phyloP scores from a whole-genome alignment of 31 red algal genomes.

The Odonthalia washingtoniensis region DNA sequence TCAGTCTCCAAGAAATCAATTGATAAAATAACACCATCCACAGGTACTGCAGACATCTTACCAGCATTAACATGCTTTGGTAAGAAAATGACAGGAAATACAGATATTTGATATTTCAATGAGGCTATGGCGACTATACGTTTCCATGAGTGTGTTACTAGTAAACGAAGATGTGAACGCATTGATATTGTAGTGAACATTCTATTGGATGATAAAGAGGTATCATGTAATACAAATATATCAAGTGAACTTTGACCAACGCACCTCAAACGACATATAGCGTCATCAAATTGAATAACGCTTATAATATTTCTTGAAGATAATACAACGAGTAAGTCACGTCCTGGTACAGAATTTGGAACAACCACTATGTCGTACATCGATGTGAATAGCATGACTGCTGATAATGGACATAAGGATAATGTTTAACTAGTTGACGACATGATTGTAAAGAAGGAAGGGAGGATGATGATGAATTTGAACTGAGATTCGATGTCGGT shows the following conservation, averaged over 20 bases:
- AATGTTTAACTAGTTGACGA: conserved; percentile 55
- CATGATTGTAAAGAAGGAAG: conserved; percentile 43
- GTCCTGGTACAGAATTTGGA: conserved; percentile 42
- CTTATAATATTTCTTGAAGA: conserved; percentile 29
- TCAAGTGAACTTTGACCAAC: conserved; percentile 19
- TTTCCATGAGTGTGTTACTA: conserved; percentile 66
- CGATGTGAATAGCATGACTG: conserved; percentile 42
- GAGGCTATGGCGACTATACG: conserved; percentile 63
- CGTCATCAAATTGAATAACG: conserved; percentile 66
- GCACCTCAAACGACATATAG: conserved; percentile 31
- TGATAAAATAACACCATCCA: conserved; percentile 59
- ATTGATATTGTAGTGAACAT: no score
- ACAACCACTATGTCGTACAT: conserved; percentile 52
- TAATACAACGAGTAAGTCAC: conserved; percentile 62
- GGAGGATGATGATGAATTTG: conserved; percentile 22
- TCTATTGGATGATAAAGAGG: no score
- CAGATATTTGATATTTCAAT: conserved; percentile 45
- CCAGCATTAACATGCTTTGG: conserved; percentile 69
- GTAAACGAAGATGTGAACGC: no score
- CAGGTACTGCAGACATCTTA: conserved; percentile 49
- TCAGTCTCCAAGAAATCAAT: no score
- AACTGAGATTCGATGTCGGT: no score
- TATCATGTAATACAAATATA: no score
- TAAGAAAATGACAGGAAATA: no score
- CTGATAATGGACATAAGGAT: conserved; percentile 2